Evolutionary conservation across 23 red algal genomes (phyloP).

Genomic region (Gracilaria caudata): DNA sequence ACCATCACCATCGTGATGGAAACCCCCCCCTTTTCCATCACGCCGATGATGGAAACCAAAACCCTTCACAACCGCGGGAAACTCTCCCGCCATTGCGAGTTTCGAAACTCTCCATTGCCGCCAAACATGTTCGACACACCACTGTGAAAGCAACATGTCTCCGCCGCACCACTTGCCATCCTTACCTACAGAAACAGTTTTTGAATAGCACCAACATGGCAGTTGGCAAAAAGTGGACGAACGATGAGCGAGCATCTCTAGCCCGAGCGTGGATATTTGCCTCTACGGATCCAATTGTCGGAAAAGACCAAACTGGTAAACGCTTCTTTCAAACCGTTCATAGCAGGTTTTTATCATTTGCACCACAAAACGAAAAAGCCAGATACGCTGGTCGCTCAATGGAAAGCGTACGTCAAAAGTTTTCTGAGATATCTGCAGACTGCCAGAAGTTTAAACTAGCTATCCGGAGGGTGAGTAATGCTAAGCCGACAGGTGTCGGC

Average conservation of each 20-base stretch:
- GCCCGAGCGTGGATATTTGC: conserved; percentile 18
- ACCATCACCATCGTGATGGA: too few species aligned
- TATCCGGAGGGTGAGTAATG: background rate
- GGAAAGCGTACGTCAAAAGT: conserved; percentile 5
- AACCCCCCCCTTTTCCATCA: too few species aligned
- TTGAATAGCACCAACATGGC: too few species aligned
- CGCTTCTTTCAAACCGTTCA: conserved; percentile 1
- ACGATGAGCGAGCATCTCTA: background rate
- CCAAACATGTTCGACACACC: too few species aligned
- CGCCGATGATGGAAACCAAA: too few species aligned
- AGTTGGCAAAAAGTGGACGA: too few species aligned
- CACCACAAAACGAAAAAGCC: background rate
- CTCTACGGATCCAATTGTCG: conserved; percentile 10
- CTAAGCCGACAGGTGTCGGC: conserved; percentile 17
- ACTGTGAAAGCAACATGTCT: too few species aligned
- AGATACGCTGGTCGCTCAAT: background rate
- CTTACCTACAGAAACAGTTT: too few species aligned
- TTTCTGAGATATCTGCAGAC: conserved; percentile 22
- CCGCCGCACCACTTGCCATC: too few species aligned
- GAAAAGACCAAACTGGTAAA: conserved; percentile 32
- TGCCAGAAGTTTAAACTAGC: conserved; percentile 27
- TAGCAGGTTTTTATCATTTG: background rate
- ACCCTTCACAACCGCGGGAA: too few species aligned
- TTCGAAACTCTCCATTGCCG: too few species aligned
- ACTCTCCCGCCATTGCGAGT: too few species aligned